Evolutionary conservation across 805 yeast genomes (phyloP).

Genomic region (Yarrowia porcina): DNA sequence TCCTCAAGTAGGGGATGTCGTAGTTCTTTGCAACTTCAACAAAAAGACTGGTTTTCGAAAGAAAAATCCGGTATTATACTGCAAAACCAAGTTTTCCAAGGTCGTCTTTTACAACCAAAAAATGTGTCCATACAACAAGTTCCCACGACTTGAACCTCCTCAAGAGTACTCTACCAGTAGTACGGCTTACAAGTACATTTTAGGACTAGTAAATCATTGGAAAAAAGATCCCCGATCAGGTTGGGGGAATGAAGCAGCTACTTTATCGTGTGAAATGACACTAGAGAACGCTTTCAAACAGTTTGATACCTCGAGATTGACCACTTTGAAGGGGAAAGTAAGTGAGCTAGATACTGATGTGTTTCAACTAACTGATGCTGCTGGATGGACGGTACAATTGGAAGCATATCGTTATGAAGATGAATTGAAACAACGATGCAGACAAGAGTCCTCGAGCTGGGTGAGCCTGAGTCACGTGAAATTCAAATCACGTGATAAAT

Average conservation of each 20-base stretch:
- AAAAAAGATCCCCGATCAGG: neutral
- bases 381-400: neutral
- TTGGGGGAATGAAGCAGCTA: neutral
- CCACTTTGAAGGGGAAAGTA: neutral
- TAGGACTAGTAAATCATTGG: neutral
- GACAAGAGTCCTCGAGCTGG: neutral
- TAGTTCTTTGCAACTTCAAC: neutral
- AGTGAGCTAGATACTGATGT: neutral
- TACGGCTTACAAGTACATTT: neutral
- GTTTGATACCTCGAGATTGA: neutral
- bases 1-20: neutral
- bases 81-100: neutral
- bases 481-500: neutral
- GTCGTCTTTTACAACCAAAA: neutral
- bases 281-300: neutral
- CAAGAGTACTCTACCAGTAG: neutral
- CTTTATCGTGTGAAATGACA: neutral
- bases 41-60: neutral
- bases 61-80: neutral
- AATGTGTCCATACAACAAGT: neutral
- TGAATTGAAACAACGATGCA: neutral
- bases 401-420: neutral
- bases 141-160: neutral
- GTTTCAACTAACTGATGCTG: neutral
- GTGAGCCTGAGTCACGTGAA: neutral